A percentile compares a stretch with the other conserved stretches of the same genome.
These are phyloP conservation scores for Musa schizocarpa DNA, from an alignment of 176 grass and related monocot genomes.

Conservation along the genomic window DNA sequence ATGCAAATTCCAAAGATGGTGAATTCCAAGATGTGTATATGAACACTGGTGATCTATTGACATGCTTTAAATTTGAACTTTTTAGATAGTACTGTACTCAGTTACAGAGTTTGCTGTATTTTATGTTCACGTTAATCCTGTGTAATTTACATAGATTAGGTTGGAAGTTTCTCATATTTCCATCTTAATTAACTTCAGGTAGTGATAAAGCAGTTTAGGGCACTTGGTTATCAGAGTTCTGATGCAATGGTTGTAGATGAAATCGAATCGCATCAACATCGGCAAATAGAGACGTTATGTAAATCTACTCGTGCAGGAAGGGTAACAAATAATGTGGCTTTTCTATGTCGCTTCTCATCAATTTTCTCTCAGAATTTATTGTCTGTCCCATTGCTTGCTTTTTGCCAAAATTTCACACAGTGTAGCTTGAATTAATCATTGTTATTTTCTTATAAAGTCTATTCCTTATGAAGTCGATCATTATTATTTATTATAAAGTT, in stretches of 20 bases:
- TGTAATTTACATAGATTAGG: too few species aligned
- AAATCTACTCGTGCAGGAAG: conserved; percentile 86
- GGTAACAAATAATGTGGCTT: conserved; percentile 41
- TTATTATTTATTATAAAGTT: too few species aligned
- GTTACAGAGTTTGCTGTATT: too few species aligned
- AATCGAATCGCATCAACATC: conserved; percentile 78
- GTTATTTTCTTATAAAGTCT: too few species aligned
- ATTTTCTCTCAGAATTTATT: not conserved
- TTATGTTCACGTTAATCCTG: too few species aligned
- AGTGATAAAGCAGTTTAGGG: conserved; percentile 93
- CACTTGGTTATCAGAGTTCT: conserved; percentile 71
- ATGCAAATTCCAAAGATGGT: too few species aligned
- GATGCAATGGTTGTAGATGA: conserved; percentile 86
- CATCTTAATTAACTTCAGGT: conserved; percentile 37
- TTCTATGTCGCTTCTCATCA: not conserved
- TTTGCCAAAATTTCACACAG: not conserved
- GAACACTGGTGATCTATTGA: too few species aligned
- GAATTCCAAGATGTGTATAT: too few species aligned
- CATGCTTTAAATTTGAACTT: too few species aligned
- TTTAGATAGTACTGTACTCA: too few species aligned
- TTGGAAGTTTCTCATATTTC: not conserved
- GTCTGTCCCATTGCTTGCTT: not conserved
- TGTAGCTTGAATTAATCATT: not conserved
- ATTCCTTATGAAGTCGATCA: too few species aligned
- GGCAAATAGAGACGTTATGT: conserved; percentile 82